These are phyloP conservation scores for Aspergillus uvarum DNA, from an alignment of 2,329 filamentous ascomycete genomes.

Conservation along the genomic window DNA sequence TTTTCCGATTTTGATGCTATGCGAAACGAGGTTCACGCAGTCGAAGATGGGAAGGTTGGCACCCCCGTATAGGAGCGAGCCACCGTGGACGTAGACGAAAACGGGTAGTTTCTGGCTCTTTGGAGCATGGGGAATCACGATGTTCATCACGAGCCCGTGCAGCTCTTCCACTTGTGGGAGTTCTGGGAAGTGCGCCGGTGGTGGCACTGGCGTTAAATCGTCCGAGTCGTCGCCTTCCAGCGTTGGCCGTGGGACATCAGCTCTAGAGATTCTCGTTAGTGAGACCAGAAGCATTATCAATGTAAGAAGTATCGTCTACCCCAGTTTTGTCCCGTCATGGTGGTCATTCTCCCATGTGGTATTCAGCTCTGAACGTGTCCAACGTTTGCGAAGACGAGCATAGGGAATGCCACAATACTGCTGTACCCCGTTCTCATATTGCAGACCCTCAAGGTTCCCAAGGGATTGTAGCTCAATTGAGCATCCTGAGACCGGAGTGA, in stretches of 20 bases:
- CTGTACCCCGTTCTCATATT: slow-evolving; percentile 25
- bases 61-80: slow-evolving; percentile 28
- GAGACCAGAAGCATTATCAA: background rate
- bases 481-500: slow-evolving; percentile 18
- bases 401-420: slow-evolving; percentile 30
- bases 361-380: slow-evolving; percentile 23
- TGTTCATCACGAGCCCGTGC: slow-evolving; percentile 27
- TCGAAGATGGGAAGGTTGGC: slow-evolving; percentile 29
- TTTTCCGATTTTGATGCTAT: slow-evolving; percentile 17
- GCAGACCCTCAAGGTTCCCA: slow-evolving; percentile 21
- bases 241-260: slow-evolving; percentile 23
- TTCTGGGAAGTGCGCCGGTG: slow-evolving; percentile 17
- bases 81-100: slow-evolving; percentile 28
- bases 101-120: slow-evolving; percentile 18
- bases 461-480: slow-evolving; percentile 17
- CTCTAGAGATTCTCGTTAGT: slow-evolving; percentile 8
- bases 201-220: slow-evolving; percentile 26
- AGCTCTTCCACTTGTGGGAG: slow-evolving; percentile 19
- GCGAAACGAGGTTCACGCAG: slow-evolving; percentile 26
- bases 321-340: slow-evolving; percentile 27
- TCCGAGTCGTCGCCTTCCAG: slow-evolving; percentile 22
- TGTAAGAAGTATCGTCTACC: slow-evolving; percentile 11
- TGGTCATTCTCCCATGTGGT: slow-evolving; percentile 17
- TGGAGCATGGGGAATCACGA: slow-evolving; percentile 19
- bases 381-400: slow-evolving; percentile 23